Evolutionary conservation across 176 grass and related monocot genomes (phyloP).

Genomic region (Cymbopogon citratus): DNA sequence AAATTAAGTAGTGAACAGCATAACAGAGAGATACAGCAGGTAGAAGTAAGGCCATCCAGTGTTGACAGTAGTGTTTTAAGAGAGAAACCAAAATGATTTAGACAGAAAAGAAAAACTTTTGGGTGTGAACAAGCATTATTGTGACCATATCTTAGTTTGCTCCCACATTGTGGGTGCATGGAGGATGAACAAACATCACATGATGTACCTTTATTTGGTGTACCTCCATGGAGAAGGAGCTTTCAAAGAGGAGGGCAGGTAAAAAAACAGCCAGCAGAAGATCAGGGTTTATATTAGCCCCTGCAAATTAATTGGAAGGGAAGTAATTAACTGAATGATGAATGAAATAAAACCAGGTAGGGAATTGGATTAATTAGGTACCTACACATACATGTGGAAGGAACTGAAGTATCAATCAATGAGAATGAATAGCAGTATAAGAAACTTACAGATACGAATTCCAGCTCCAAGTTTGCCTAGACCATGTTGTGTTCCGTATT

Average conservation of each 20-base stretch:
- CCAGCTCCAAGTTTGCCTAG: conserved; percentile 84
- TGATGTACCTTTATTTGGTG: conserved; percentile 89
- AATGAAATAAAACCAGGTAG: neutral
- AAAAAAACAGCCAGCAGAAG: conserved; percentile 85
- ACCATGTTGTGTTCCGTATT: conserved; percentile 66
- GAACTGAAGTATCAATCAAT: neutral
- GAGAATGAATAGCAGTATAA: neutral
- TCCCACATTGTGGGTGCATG: neutral
- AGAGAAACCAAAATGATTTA: neutral
- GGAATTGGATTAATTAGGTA: neutral
- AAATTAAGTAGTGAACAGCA: neutral
- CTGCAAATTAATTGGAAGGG: conserved; percentile 26
- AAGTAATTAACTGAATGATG: neutral
- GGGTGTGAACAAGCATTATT: neutral
- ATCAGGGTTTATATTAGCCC: conserved; percentile 87
- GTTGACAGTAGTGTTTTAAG: neutral
- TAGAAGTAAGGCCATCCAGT: neutral
- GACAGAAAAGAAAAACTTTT: neutral
- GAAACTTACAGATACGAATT: conserved; percentile 82
- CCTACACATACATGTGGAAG: neutral
- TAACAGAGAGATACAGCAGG: neutral
- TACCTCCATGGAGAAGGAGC: conserved; percentile 89
- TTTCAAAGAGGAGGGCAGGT: conserved; percentile 91
- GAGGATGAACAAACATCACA: neutral
- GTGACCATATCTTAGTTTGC: neutral